phyloP scores from a whole-genome alignment of 257 asterid species.

The Gardenia jasminoides region DNA sequence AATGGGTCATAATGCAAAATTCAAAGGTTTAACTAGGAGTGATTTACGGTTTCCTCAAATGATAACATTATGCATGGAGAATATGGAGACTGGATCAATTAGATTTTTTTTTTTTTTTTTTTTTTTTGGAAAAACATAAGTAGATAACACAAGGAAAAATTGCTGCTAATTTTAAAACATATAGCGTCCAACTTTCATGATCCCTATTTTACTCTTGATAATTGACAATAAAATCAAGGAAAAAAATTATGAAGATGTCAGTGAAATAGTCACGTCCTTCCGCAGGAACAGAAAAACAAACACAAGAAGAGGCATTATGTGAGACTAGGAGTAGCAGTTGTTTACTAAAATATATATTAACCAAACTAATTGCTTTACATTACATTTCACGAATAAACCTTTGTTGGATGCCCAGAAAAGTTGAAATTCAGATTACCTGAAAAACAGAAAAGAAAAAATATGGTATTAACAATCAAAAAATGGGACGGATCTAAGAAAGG shows the following conservation, averaged over 20 bases:
- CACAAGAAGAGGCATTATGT: not conserved
- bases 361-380: too few species aligned
- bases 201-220: not conserved
- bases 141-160: not conserved
- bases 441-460: too few species aligned
- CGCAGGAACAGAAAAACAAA: not conserved
- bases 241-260: not conserved
- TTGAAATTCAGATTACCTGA: too few species aligned
- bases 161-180: not conserved
- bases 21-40: not conserved
- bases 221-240: too few species aligned
- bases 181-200: not conserved
- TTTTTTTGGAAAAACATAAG: too few species aligned
- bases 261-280: not conserved
- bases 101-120: not conserved
- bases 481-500: too few species aligned
- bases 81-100: not conserved
- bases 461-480: too few species aligned
- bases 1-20: conserved; percentile 8
- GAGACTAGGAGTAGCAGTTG: not conserved
- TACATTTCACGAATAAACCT: too few species aligned
- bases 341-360: too few species aligned
- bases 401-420: too few species aligned
- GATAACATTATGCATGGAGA: too few species aligned
- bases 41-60: not conserved